Percentiles rank a stretch among this genome's conserved stretches.
phyloP scores from a whole-genome alignment of 2,329 filamentous ascomycete genomes.

The Daldinia eschscholtzii region DNA sequence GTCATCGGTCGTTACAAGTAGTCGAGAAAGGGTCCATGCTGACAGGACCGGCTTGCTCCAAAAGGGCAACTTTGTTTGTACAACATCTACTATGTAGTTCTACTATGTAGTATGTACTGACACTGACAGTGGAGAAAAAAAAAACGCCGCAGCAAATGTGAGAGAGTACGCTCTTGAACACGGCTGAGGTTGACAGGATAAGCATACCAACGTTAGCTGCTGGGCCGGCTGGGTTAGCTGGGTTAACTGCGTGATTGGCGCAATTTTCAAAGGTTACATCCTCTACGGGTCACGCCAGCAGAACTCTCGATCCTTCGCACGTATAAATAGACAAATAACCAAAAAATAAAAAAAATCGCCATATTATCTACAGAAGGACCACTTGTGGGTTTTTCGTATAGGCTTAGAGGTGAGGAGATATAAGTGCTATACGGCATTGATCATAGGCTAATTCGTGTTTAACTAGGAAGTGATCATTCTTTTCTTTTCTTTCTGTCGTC shows the following conservation, averaged over 20 bases:
- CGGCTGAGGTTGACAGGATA: conserved; percentile 29
- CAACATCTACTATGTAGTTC: conserved; percentile 11
- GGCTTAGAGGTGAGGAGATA: neutral
- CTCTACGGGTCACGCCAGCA: conserved; percentile 15
- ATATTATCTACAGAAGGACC: conserved; percentile 2
- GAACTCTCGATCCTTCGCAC: conserved; percentile 33
- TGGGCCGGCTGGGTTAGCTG: conserved; percentile 20
- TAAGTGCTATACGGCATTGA: neutral
- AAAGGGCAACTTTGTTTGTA: conserved; percentile 27
- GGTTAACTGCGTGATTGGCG: conserved; percentile 36
- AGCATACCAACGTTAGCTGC: conserved; percentile 15
- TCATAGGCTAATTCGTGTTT: neutral
- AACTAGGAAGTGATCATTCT: neutral
- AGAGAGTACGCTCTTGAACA: conserved; percentile 3
- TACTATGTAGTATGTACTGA: too few species aligned
- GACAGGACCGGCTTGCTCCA: conserved; percentile 31
- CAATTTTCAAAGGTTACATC: conserved; percentile 34
- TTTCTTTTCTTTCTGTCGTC: neutral
- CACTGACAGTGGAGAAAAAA: conserved; percentile 20
- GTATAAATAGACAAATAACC: conserved; percentile 35
- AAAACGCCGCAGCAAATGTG: conserved; percentile 10
- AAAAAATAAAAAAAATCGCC: neutral
- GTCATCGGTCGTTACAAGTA: conserved; percentile 29
- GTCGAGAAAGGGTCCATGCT: conserved; percentile 33
- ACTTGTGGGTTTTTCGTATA: neutral